Evolutionary conservation across 2,329 filamentous ascomycete genomes (phyloP).

Genomic region (Aspergillus novoparasiticus): DNA sequence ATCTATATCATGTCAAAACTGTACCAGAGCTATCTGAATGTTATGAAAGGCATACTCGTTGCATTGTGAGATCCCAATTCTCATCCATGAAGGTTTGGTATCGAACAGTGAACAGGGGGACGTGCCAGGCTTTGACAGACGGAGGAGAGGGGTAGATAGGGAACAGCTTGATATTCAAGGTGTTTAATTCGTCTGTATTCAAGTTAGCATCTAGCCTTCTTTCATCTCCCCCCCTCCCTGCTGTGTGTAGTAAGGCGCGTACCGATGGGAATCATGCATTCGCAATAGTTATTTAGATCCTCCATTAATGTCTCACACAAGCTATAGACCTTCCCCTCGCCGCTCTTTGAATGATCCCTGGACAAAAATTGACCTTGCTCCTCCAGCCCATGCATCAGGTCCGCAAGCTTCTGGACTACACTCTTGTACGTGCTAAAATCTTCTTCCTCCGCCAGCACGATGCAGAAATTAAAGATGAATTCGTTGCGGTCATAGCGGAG

Average conservation of each 20-base stretch:
- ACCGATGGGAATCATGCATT: constrained; percentile 98
- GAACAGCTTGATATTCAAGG: constrained; percentile 94
- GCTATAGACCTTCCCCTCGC: constrained; percentile 60
- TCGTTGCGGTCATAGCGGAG: constrained; percentile 86
- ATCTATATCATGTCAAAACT: constrained; percentile 53
- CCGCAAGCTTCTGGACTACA: constrained; percentile 82
- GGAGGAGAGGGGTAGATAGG: constrained; percentile 77
- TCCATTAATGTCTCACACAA: constrained; percentile 86
- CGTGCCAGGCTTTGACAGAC: constrained; percentile 82
- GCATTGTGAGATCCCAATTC: constrained; percentile 58
- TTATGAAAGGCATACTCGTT: constrained; percentile 40
- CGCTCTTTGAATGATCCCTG: constrained; percentile 46
- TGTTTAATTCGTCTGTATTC: constrained; percentile 79
- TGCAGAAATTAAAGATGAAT: constrained; percentile 97
- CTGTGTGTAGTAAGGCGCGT: constrained; percentile 35
- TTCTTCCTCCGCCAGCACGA: constrained; percentile 71
- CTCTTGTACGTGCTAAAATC: constrained; percentile 80
- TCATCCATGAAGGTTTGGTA: constrained; percentile 56
- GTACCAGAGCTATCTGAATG: not conserved
- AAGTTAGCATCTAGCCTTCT: constrained; percentile 12
- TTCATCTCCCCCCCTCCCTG: not conserved
- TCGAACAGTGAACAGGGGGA: constrained; percentile 72
- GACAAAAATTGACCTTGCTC: constrained; percentile 82
- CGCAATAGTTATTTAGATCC: constrained; percentile 94
- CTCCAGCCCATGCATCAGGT: constrained; percentile 85